Base-by-base conservation (phyloP, 2,329 filamentous ascomycete species). In the Exophiala sp. region DNA sequence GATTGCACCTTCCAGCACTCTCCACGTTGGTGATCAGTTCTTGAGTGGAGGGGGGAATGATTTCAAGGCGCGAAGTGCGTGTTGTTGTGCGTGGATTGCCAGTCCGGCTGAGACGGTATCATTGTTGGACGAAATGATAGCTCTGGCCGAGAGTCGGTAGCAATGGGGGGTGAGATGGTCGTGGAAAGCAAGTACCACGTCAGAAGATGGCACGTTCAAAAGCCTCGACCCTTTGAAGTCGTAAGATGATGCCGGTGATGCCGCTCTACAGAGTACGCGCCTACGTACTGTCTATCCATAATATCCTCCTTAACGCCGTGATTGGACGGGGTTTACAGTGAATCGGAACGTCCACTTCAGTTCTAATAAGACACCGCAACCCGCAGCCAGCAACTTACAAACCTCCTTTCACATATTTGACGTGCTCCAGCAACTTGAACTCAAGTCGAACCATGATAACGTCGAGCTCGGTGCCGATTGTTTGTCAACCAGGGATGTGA, bases 11-110 rank as follows among this genome's bases (percentile, higher is more conserved):
- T 80, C 84, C 57, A 85, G 86, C 63, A 96, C 90, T 7, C 74
- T 98, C 50, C 93, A 98, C 69, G 88, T 98, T 3, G 93, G 93
- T 11, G 81, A 98, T 69, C 93, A 98, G 70, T 98, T 98, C 68
- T 72, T 98, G 56, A 95, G 87, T 54, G 91, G 91, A 2, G 90
- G 90, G 0, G 88, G 89, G 13, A 98, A 98, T 69, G 93, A 98
- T 69, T 98, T 97, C 74, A 95, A 96, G 72, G 93, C 91, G 6
- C 77, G 91, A 23, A 80, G 89, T 61, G 90, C 94, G 16, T 93
- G 88, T 27, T 96, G 91, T 1, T 97, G 93, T 18, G 90, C 91
- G 1, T 98, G 93, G 93, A 95, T 98, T 59, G 91, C 93, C 1
- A 96, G 81, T 64, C 93, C 93, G 0, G 75, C 78, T 0, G 93